Base-by-base conservation (phyloP, 305 asterid genomes). In the Fraxinus latifolia region DNA sequence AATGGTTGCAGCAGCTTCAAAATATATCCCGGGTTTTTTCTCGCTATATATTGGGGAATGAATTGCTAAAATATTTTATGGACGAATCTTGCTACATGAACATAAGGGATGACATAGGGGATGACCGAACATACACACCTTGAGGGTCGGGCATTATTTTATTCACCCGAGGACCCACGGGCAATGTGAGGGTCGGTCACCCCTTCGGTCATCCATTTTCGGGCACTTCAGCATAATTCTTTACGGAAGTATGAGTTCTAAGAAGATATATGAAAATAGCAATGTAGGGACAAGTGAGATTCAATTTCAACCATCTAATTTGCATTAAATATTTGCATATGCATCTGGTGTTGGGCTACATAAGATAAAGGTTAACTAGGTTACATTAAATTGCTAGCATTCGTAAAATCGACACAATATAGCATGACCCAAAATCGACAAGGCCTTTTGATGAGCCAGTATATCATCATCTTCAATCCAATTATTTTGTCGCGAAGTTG, bases 401-500 rank as follows among this genome's bases (percentile, higher is more conserved):
- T 44, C 4, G 17, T 44, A 44, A 42, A 11, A 47, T 14, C 19
- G 58, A 47, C 58, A 11, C 53, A 11, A 11, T 9, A 42, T 11
- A 42, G 53, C n/a, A 12, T 11, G 53, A 42, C 53, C 6, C 6
- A 47, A 47, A 47, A 14, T 47, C 58, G 19, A 47, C 19, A 6
- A 1, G 62, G 68, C 4, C 70, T 19, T 60, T 21, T 7, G 29
- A 60, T 2, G 31, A 21, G 70, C 31, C 78, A n/a, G 76, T 74
- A 60, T 17, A 53, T 50, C 29, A 34, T 15, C 27, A 34, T 15
- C 68, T 72, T 47, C 72, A 42, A 42, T 85, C 84, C 82, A 82
- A 84, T 53, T 76, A 80, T 80, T 74, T 76, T 82, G 80, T 68
- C 80, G 84, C 39, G 86, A 87, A 83, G 55, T 44, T 0, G 17